Evolutionary conservation across 805 yeast species (phyloP).

Genomic region (Saccharomycopsis sp.): DNA sequence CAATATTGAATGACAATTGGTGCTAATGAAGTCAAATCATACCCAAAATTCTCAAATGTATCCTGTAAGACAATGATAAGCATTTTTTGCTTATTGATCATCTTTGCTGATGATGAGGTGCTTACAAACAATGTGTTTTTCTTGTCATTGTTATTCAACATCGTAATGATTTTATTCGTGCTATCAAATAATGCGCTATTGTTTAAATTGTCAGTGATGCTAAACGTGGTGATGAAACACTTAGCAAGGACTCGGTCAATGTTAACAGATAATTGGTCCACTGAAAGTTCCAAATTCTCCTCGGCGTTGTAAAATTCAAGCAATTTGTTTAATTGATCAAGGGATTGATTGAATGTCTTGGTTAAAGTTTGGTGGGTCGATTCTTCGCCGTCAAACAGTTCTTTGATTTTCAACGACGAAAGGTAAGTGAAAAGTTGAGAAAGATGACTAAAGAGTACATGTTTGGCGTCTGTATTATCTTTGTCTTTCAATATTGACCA

Average conservation of each 20-base stretch:
- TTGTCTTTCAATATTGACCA: conserved; percentile 3
- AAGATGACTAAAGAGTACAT: conserved; percentile 7
- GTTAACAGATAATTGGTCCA: conserved; percentile 10
- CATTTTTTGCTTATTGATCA: conserved; percentile 4
- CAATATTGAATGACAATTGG: conserved; percentile 22
- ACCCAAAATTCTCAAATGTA: conserved; percentile 17
- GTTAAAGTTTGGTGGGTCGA: neutral
- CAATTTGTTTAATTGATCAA: conserved; percentile 8
- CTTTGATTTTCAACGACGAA: conserved; percentile 3
- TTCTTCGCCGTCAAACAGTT: conserved; percentile 1
- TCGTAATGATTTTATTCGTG: conserved; percentile 27
- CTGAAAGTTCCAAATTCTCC: conserved; percentile 7
- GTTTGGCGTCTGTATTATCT: conserved; percentile 9
- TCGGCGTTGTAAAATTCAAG: conserved; percentile 15
- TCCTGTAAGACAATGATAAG: conserved; percentile 11
- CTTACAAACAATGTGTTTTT: conserved; percentile 10
- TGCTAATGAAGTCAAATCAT: conserved; percentile 21
- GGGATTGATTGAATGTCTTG: conserved; percentile 4
- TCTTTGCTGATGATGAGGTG: conserved; percentile 6
- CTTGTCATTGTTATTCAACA: conserved; percentile 23
- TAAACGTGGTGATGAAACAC: conserved; percentile 11
- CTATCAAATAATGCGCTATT: conserved; percentile 25
- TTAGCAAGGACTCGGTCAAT: conserved; percentile 11
- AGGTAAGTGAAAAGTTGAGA: conserved; percentile 1
- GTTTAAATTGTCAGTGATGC: conserved; percentile 3